These are phyloP conservation scores for Colletotrichum aenigma DNA, from an alignment of 2,329 filamentous ascomycete genomes.

Conservation along the genomic window DNA sequence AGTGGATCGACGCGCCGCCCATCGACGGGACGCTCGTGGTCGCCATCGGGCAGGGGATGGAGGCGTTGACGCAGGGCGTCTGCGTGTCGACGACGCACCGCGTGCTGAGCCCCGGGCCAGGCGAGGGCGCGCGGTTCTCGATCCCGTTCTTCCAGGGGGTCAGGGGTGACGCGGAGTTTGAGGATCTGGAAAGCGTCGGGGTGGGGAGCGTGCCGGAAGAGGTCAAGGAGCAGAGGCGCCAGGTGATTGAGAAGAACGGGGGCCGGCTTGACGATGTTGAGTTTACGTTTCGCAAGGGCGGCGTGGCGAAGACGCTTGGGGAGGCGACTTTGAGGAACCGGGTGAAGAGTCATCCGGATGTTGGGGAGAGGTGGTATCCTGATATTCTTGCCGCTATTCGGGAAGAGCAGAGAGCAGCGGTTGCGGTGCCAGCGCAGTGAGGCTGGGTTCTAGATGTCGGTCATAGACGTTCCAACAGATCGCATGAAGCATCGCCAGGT, in stretches of 20 bases:
- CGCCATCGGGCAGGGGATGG: slow-evolving; percentile 85
- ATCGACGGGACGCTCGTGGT: slow-evolving; percentile 80
- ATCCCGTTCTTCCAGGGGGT: slow-evolving; percentile 92
- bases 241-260: slow-evolving; percentile 62
- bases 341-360: slow-evolving; percentile 86
- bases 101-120: slow-evolving; percentile 75
- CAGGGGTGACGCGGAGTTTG: slow-evolving; percentile 78
- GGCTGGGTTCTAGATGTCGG: not conserved
- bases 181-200: slow-evolving; percentile 70
- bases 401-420: slow-evolving; percentile 54
- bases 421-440: not conserved
- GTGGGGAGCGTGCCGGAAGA: slow-evolving; percentile 63
- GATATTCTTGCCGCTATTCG: slow-evolving; percentile 63
- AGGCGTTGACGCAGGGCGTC: slow-evolving; percentile 83
- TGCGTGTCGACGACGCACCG: slow-evolving; percentile 84
- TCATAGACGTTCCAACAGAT: not conserved
- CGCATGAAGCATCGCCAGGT: not conserved
- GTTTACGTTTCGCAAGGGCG: slow-evolving; percentile 80
- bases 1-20: slow-evolving; percentile 85
- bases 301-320: slow-evolving; percentile 70
- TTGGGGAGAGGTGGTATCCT: slow-evolving; percentile 81
- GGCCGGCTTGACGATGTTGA: slow-evolving; percentile 76
- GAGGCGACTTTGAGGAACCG: slow-evolving; percentile 86
- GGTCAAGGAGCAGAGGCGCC: slow-evolving; percentile 65
- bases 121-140: slow-evolving; percentile 74